phyloP scores from a whole-genome alignment of 1,284 basidiomycete species.

The Trichosporon faecale region DNA sequence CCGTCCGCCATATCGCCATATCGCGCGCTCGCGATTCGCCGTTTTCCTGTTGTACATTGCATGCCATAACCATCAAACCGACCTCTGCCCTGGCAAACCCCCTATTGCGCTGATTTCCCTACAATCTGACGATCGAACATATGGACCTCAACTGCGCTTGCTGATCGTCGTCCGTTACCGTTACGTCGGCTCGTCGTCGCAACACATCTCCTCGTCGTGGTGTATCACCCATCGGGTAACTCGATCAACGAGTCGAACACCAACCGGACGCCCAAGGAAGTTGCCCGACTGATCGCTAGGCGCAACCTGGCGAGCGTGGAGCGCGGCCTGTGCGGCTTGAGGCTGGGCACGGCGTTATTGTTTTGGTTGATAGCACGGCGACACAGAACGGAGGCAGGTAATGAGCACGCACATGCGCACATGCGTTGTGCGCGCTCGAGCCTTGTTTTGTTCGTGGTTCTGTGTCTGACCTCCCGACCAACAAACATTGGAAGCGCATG shows the following conservation, averaged over 20 bases:
- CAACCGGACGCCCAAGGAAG: not conserved
- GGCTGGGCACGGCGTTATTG: constrained; percentile 1
- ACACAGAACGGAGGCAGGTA: not conserved
- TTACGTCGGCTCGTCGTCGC: not conserved
- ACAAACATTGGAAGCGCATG: not conserved
- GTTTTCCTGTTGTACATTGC: constrained; percentile 26
- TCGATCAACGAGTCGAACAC: not conserved
- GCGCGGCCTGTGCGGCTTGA: not conserved
- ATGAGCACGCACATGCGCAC: not conserved
- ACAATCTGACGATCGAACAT: not conserved
- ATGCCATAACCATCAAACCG: constrained; percentile 20
- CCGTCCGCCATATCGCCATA: not conserved
- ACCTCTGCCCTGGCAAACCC: not conserved
- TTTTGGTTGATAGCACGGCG: not conserved
- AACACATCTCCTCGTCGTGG: not conserved
- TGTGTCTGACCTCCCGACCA: not conserved
- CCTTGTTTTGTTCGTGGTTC: constrained; percentile 2
- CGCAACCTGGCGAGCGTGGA: not conserved
- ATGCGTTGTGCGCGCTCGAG: not conserved
- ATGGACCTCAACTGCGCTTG: not conserved
- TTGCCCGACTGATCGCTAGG: not conserved
- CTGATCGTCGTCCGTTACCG: not conserved
- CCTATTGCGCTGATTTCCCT: not conserved
- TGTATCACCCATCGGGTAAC: not conserved
- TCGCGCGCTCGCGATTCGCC: not conserved